A percentile compares a stretch with the other conserved stretches of the same genome.
These are phyloP conservation scores for Sporothrix pallida DNA, from an alignment of 2,329 filamentous ascomycete species.

Conservation along the genomic window DNA sequence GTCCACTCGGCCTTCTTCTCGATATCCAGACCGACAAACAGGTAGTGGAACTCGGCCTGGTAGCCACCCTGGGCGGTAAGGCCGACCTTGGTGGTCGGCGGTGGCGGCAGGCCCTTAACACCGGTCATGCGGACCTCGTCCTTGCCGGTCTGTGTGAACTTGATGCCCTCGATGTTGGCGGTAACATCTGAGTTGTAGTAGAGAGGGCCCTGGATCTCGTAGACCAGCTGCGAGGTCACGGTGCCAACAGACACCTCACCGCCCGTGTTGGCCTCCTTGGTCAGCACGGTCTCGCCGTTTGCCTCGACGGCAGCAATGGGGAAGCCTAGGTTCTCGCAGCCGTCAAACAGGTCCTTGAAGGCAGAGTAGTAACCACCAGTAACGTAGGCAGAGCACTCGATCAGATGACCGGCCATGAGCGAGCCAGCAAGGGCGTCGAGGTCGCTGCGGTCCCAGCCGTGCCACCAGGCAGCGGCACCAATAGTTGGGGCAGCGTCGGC, in stretches of 20 bases:
- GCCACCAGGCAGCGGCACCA: slow-evolving; percentile 56
- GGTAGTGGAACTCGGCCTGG: slow-evolving; percentile 41
- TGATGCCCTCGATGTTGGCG: slow-evolving; percentile 42
- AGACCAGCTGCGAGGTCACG: slow-evolving; percentile 44
- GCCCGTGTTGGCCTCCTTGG: slow-evolving; percentile 40
- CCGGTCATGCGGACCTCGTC: slow-evolving; percentile 45
- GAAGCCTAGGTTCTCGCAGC: slow-evolving; percentile 52
- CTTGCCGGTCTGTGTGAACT: slow-evolving; percentile 53
- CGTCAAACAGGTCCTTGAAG: slow-evolving; percentile 51
- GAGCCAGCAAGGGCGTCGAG: slow-evolving; percentile 53
- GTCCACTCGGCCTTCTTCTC: slow-evolving; percentile 40
- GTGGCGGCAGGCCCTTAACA: slow-evolving; percentile 45
- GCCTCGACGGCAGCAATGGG: slow-evolving; percentile 56
- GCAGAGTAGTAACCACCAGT: slow-evolving; percentile 56
- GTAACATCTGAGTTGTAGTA: slow-evolving; percentile 47
- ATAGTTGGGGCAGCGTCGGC: slow-evolving; percentile 52
- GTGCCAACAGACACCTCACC: slow-evolving; percentile 39
- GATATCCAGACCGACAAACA: slow-evolving; percentile 39
- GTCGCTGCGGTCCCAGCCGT: slow-evolving; percentile 51
- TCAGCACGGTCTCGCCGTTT: slow-evolving; percentile 47
- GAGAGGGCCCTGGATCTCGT: slow-evolving; percentile 48
- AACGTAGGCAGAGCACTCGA: slow-evolving; percentile 54
- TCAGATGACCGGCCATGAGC: slow-evolving; percentile 52
- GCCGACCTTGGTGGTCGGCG: slow-evolving; percentile 43
- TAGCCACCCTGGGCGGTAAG: slow-evolving; percentile 39